Base-by-base conservation (phyloP, 2,329 filamentous ascomycete species). In the Arthroderma uncinatum region DNA sequence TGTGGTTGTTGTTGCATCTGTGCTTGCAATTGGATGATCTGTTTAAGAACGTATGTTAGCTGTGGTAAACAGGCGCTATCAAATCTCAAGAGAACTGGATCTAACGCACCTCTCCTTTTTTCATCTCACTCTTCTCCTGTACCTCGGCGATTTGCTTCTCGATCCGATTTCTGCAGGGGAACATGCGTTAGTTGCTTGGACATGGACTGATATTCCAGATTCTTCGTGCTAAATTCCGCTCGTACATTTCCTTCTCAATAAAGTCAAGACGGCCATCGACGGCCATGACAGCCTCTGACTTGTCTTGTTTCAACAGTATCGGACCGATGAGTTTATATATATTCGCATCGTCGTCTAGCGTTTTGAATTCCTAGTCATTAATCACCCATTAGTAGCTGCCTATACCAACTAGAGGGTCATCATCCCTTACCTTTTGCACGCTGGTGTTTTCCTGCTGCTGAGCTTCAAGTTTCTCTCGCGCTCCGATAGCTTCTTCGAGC, bases 311-410 rank as follows among this genome's bases (percentile, higher is more conserved):
- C 67, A 98, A 73, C 37, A 98, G 76, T 5, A 97, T 88, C 0
- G 93, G 93, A 0, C 93, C 93, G 50, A 95, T 84, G 42, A 96
- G 82, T 74, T 97, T 98, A 82, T 95, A 98, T 71, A 98, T 95
- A 62, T 84, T 89, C 67, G 94, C 87, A 64, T 86, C 86, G 37
- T 91, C 85, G 65, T 84, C 82, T 59, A 97, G 78, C 56, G 80
- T 79, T 40, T 82, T 79, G 71, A 97, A 97, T 72, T 97, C 92
- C 85, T 93, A 33, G 37, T 6, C 28, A 47, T 4, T 8, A 28
- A 34, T 34, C 36, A 55, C 14, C 39, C 21, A 21, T 61, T 40
- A 53, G 48, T 12, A 34, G 19, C 23, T 12, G 47, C 25, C 2
- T 1, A 10, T 33, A 7, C 4, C 25, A n/a, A 19, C 4, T 8